Base-by-base conservation (phyloP, 1,284 basidiomycete genomes). In the Stygiomarasmius scandens region DNA sequence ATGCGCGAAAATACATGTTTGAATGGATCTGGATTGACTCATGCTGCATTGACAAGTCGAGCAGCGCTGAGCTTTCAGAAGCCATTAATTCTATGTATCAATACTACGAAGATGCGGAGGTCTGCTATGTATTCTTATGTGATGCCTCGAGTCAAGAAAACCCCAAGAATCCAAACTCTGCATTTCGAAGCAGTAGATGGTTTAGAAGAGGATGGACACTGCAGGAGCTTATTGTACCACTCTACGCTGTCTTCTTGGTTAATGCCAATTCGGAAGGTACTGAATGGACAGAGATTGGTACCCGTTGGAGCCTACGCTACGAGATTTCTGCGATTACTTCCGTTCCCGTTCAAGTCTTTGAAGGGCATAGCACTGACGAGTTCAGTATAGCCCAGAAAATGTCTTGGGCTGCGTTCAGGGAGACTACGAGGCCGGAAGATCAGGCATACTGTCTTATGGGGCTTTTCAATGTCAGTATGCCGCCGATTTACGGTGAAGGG, bases 31-130 rank as follows among this genome's bases (percentile, higher is more conserved):
- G 45, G 45, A 27, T 47, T 12, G 45, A 47, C 25, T 6, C 45
- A 5, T 47, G 45, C 25, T 47, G 45, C 20, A 47, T 47, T 16
- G 23, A 47, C 45, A 23, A 47, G 25, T 9, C 11, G 76, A 77
- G 80, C 16, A n/a, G 38, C 38, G 6, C 38, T 16, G 38, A 41
- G 16, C 38, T 41, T n/a, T 41, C 38, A 41, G 38, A 41, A 16
- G 38, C 38, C 8, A 8, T 41, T 16, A 41, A 41, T 19, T 41
- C 38, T 9, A 41, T 41, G 38, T 19, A 41, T 19, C 6, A 9
- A 16, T 41, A n/a, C 16, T 41, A 41, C 38, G 6, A 8, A 16
- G 16, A 41, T 16, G 6, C 38, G 4, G 16, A 16, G 4, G 38
- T 41, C 11, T 41, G 38, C 16, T 41, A 41, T 16, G 38, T n/a